A percentile compares a stretch with the other conserved stretches of the same genome.
Evolutionary conservation across 257 asterid genomes (phyloP).

Genomic region (Leonotis leonurus): DNA sequence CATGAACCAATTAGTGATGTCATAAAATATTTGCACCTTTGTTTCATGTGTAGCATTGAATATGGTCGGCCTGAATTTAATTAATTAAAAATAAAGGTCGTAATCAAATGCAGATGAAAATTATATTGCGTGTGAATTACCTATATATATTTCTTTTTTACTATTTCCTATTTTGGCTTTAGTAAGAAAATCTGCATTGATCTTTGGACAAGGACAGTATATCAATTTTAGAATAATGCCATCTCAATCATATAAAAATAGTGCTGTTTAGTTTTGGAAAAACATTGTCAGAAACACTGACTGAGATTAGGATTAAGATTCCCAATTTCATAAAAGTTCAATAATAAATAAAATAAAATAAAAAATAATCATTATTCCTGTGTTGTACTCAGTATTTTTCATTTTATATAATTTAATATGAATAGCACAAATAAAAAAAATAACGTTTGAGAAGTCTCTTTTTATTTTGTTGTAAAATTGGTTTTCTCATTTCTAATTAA

Average conservation of each 20-base stretch:
- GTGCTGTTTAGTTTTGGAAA: conserved; percentile 10
- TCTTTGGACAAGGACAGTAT: conserved; percentile 23
- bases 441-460: too few species aligned
- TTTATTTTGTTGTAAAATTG: too few species aligned
- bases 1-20: neutral
- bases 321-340: conserved; percentile 4
- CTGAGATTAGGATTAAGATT: conserved; percentile 23
- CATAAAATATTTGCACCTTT: neutral
- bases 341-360: neutral
- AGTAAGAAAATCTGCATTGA: conserved; percentile 20
- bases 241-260: conserved; percentile 24
- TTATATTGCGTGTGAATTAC: conserved; percentile 14
- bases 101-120: conserved; percentile 12
- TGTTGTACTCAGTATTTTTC: neutral
- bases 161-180: neutral
- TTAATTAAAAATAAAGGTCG: conserved; percentile 1
- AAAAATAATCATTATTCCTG: neutral
- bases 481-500: too few species aligned
- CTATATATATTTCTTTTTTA: neutral
- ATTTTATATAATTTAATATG: too few species aligned
- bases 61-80: conserved; percentile 8
- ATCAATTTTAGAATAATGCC: conserved; percentile 16
- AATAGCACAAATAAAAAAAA: neutral
- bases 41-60: conserved; percentile 1
- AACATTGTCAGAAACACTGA: conserved; percentile 17